These are phyloP conservation scores for Rehmannia glutinosa DNA, from an alignment of 257 asterid genomes.

Conservation along the genomic window DNA sequence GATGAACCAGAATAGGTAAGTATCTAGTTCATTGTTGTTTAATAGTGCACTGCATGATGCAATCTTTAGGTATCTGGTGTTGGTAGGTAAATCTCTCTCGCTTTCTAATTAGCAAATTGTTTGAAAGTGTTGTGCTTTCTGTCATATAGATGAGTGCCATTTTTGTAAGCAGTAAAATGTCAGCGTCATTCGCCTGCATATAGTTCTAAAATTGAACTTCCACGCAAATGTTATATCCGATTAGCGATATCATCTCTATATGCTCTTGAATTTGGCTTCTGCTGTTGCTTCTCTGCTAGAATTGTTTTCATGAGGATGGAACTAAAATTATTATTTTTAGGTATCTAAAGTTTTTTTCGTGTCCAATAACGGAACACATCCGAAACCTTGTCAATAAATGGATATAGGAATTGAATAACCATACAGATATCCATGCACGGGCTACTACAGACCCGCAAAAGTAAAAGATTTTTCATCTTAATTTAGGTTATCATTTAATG, in stretches of 20 bases:
- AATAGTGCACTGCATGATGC: neutral
- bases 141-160: no score
- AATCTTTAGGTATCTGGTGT: neutral
- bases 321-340: neutral
- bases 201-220: neutral
- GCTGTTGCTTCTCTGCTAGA: neutral
- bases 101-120: neutral
- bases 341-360: neutral
- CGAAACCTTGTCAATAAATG: neutral
- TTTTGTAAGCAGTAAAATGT: neutral
- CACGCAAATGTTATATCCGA: neutral
- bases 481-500: neutral
- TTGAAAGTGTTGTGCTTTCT: neutral
- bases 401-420: neutral
- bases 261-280: neutral
- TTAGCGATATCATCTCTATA: neutral
- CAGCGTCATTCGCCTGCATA: neutral
- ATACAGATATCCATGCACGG: neutral
- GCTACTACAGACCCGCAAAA: neutral
- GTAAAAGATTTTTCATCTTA: neutral
- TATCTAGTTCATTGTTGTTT: neutral
- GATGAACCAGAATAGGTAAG: neutral
- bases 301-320: neutral
- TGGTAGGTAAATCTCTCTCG: no score
- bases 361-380: neutral